Conservation (phyloP, 441 rosid genomes). For the Arabidopsis lyrata region DNA sequence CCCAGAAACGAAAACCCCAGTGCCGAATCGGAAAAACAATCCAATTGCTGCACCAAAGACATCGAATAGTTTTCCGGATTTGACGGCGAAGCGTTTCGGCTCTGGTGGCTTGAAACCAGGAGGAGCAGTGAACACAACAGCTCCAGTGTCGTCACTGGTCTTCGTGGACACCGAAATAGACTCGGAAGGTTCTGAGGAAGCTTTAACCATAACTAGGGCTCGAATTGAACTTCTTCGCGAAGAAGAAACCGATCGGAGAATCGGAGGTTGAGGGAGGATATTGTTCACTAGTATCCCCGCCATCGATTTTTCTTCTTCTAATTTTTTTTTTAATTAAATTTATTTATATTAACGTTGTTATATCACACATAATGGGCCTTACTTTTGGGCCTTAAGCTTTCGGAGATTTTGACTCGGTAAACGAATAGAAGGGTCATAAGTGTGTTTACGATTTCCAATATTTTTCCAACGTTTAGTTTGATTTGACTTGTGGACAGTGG, state of each 20-base stretch:
- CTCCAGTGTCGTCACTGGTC: constrained; percentile 47
- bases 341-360: neutral
- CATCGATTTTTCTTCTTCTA: constrained; percentile 48
- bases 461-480: neutral
- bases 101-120: constrained; percentile 79
- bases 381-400: neutral
- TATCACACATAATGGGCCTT: neutral
- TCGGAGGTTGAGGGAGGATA: constrained; percentile 52
- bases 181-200: constrained; percentile 60
- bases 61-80: constrained; percentile 65
- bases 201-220: constrained; percentile 50
- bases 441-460: no score
- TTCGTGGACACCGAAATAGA: constrained; percentile 49
- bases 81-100: constrained; percentile 71
- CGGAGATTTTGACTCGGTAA: neutral
- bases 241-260: constrained; percentile 42
- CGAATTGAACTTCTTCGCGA: constrained; percentile 42
- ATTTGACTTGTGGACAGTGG: neutral
- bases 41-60: constrained; percentile 75
- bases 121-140: constrained; percentile 60
- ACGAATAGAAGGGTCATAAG: no score
- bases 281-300: constrained; percentile 58
- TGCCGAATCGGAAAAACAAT: constrained; percentile 73
- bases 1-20: constrained; percentile 90
- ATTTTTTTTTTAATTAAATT: neutral